phyloP scores from a whole-genome alignment of 495 filamentous ascomycete species.

The Aspergillus bertholletiae region DNA sequence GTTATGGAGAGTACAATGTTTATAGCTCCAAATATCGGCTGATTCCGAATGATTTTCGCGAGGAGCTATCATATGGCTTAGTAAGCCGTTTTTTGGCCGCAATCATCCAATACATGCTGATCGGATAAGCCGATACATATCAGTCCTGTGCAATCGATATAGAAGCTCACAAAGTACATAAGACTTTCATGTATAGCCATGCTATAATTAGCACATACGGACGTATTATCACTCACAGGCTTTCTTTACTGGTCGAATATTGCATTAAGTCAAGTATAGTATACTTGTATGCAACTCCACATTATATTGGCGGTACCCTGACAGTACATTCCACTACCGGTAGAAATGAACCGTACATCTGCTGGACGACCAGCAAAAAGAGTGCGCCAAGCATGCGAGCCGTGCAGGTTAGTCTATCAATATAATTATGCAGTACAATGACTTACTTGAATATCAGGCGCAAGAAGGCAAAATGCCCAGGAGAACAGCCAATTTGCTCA shows the following conservation, averaged over 20 bases:
- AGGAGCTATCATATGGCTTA: neutral
- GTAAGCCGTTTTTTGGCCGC: neutral
- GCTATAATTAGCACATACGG: neutral
- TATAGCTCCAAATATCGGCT: no score
- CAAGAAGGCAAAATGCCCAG: constrained; percentile 48
- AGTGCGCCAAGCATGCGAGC: constrained; percentile 45
- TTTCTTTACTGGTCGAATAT: neutral
- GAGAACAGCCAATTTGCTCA: constrained; percentile 46
- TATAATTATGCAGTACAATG: neutral
- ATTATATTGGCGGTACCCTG: neutral
- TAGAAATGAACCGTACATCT: constrained; percentile 19
- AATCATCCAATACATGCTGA: neutral
- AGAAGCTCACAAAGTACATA: neutral
- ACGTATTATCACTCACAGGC: neutral
- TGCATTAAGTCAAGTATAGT: neutral
- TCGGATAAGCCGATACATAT: neutral
- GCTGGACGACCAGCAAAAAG: constrained; percentile 36
- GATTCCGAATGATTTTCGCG: neutral
- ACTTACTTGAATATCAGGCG: constrained; percentile 22
- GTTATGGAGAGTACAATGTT: no score
- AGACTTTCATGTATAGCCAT: neutral
- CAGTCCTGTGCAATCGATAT: neutral
- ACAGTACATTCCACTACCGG: no score
- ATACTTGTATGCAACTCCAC: neutral
- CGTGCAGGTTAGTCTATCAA: constrained; percentile 35